These are phyloP conservation scores for Fusarium compactum DNA, from an alignment of 2,329 filamentous ascomycete species.

Conservation along the genomic window DNA sequence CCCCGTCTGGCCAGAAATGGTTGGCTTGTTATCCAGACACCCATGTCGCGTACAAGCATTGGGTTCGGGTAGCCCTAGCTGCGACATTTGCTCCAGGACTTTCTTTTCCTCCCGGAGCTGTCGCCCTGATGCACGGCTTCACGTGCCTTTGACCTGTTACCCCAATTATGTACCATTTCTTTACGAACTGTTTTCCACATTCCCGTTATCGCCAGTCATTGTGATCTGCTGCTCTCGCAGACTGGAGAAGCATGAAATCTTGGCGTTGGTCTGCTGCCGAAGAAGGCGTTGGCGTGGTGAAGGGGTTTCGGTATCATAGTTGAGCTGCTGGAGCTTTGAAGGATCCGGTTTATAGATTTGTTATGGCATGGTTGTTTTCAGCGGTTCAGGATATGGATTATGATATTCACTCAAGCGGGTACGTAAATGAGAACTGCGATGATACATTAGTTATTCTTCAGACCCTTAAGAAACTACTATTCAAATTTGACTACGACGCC, in stretches of 20 bases:
- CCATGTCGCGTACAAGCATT: conserved; percentile 10
- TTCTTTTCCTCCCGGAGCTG: not conserved
- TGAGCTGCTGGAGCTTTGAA: conserved; percentile 32
- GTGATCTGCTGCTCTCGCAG: conserved; percentile 23
- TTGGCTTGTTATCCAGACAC: conserved; percentile 7
- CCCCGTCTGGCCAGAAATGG: conserved; percentile 1
- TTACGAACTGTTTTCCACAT: conserved; percentile 28
- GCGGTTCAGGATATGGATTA: conserved; percentile 35
- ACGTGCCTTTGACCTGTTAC: not conserved
- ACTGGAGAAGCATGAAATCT: conserved; percentile 30
- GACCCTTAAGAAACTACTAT: not conserved
- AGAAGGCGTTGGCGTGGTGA: conserved; percentile 41
- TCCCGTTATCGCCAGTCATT: conserved; percentile 24
- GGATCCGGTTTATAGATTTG: conserved; percentile 43
- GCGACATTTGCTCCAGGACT: conserved; percentile 5
- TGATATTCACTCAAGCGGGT: conserved; percentile 36
- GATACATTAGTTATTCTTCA: not conserved
- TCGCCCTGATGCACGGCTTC: conserved; percentile 4
- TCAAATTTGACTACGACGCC: conserved; percentile 5
- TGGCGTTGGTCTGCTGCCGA: conserved; percentile 36
- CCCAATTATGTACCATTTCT: conserved; percentile 19
- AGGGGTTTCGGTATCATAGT: conserved; percentile 23
- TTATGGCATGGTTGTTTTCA: conserved; percentile 40
- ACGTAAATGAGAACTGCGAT: conserved; percentile 26
- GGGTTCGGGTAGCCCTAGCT: conserved; percentile 15